A percentile compares a stretch with the other conserved stretches of the same genome.
Evolutionary conservation across 305 asterid genomes (phyloP).

Genomic region (Solanum hybrid): DNA sequence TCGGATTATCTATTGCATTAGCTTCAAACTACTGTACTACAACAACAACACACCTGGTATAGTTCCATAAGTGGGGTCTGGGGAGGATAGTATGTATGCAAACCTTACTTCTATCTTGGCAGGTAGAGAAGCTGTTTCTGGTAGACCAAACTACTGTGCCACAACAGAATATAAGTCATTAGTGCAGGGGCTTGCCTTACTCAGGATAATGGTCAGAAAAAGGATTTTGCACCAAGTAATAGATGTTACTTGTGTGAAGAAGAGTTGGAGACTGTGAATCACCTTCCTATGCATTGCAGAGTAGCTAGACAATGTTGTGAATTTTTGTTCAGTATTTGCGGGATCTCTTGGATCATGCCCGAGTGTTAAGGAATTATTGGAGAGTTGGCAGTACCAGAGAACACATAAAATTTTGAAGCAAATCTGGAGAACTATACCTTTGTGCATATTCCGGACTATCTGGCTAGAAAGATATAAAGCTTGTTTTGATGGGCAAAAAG

Average conservation of each 20-base stretch:
- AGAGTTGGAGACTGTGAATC: background rate
- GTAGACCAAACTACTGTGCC: background rate
- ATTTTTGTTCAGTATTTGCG: background rate
- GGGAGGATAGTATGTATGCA: background rate
- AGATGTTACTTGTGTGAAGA: background rate
- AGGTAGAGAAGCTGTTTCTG: background rate
- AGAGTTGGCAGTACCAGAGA: background rate
- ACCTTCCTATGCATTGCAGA: background rate
- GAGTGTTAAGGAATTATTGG: background rate
- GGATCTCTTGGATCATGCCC: background rate
- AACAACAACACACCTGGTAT: background rate
- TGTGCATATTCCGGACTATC: background rate
- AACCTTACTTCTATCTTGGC: background rate
- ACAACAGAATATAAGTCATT: background rate
- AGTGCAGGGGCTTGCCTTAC: background rate
- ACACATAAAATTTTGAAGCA: background rate
- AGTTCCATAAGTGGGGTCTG: background rate
- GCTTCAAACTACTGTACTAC: background rate
- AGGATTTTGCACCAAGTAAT: background rate
- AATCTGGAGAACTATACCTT: background rate
- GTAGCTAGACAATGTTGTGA: background rate
- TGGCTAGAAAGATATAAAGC: background rate
- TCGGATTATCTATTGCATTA: background rate
- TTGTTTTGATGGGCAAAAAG: background rate
- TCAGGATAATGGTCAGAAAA: background rate